A percentile compares a stretch with the other conserved stretches of the same genome.
phyloP scores from a whole-genome alignment of 2,329 filamentous ascomycete species.

The Scytalidium sp. region DNA sequence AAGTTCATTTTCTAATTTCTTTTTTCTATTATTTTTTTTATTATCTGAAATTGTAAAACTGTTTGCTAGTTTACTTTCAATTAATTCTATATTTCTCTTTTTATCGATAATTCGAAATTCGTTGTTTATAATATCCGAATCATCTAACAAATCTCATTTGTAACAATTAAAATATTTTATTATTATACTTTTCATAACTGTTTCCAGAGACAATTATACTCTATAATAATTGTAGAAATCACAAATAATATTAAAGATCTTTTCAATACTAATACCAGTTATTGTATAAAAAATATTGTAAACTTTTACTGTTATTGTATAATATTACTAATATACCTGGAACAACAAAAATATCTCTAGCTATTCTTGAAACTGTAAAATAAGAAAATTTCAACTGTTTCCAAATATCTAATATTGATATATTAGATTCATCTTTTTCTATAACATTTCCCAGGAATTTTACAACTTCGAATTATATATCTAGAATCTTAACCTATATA shows the following conservation, averaged over 20 bases:
- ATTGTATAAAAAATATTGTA: slow-evolving; percentile 1
- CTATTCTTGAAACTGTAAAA: not conserved
- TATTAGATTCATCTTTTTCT: not conserved
- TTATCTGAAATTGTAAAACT: too few relatives aligned
- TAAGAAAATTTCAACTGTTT: not conserved
- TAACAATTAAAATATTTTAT: too few relatives aligned
- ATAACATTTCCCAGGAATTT: not conserved
- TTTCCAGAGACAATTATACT: not conserved
- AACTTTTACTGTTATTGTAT: not conserved
- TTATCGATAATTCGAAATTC: too few relatives aligned
- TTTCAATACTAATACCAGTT: slow-evolving; percentile 3
- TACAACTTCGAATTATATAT: not conserved
- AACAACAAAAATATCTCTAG: not conserved
- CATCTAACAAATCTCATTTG: too few relatives aligned
- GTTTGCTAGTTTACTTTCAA: too few relatives aligned
- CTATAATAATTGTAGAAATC: not conserved
- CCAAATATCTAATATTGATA: not conserved
- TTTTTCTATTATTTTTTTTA: too few relatives aligned
- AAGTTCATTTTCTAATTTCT: too few relatives aligned
- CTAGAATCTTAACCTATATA: too few relatives aligned
- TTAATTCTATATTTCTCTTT: too few relatives aligned
- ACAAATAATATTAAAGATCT: slow-evolving; percentile 3
- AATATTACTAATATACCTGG: not conserved
- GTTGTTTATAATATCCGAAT: too few relatives aligned
- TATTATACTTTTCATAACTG: too few relatives aligned